These are phyloP conservation scores for Ettlia oleoabundans DNA, from an alignment of 139 green algal genomes.

Conservation along the genomic window DNA sequence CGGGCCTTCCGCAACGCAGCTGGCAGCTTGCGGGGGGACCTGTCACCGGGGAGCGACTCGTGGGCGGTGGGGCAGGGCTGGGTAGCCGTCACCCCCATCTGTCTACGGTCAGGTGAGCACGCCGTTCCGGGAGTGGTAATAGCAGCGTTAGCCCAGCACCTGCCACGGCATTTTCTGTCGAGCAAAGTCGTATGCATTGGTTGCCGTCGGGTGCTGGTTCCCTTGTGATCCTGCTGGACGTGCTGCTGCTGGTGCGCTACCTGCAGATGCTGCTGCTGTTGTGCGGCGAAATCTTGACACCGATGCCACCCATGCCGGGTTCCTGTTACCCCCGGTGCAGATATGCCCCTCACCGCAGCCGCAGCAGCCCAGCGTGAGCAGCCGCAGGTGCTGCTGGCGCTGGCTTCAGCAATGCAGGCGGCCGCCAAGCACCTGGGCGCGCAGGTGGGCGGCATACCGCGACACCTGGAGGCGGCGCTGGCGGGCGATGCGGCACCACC, in stretches of 20 bases:
- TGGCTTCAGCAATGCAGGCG: constrained; percentile 7
- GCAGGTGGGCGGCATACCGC: background rate
- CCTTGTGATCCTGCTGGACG: background rate
- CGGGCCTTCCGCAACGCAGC: constrained; percentile 38
- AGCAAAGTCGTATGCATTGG: background rate
- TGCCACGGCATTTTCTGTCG: too few species aligned
- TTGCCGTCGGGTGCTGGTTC: background rate
- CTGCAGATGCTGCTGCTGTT: too few species aligned
- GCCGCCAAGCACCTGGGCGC: background rate
- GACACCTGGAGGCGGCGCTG: background rate
- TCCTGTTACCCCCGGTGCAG: background rate
- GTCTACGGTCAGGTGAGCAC: constrained; percentile 47
- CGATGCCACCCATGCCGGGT: background rate
- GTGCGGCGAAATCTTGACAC: too few species aligned
- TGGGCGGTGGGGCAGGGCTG: constrained; percentile 71
- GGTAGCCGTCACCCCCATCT: constrained; percentile 67
- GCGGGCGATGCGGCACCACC: too few species aligned
- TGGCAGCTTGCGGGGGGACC: constrained; percentile 44
- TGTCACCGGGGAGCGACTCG: constrained; percentile 58
- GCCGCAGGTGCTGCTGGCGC: background rate
- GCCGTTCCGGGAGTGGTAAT: too few species aligned
- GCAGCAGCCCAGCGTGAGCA: constrained; percentile 10
- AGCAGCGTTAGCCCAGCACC: too few species aligned
- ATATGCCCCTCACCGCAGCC: constrained; percentile 2
- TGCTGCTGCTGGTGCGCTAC: too few species aligned